Conservation (phyloP, 1,284 basidiomycete genomes). For the Neonothopanus nambi region DNA sequence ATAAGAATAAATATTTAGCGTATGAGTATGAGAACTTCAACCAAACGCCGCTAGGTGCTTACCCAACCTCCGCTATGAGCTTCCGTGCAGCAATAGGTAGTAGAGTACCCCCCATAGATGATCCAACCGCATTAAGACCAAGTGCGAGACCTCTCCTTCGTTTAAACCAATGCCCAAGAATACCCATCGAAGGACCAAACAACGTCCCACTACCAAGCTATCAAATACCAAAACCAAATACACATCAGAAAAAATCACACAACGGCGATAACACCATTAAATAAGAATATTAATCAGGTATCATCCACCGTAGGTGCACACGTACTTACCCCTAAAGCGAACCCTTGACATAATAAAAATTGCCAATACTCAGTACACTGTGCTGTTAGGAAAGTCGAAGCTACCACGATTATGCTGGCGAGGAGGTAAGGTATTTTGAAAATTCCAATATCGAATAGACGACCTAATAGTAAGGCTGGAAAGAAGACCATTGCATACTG, state of each 20-base stretch:
- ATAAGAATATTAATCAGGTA: background rate
- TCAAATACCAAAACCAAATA: background rate
- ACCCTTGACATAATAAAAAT: slow-evolving; percentile 47
- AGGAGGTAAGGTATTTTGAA: slow-evolving; percentile 40
- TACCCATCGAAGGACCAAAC: slow-evolving; percentile 32
- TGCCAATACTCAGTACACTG: slow-evolving; percentile 54
- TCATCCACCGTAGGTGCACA: too few relatives aligned
- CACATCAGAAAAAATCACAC: background rate
- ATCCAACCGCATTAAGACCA: slow-evolving; percentile 23
- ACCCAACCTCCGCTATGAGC: slow-evolving; percentile 40
- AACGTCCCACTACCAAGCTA: slow-evolving; percentile 14
- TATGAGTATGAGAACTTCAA: background rate
- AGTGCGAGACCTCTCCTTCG: slow-evolving; percentile 23
- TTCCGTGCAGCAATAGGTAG: slow-evolving; percentile 39
- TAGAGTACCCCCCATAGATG: slow-evolving; percentile 30
- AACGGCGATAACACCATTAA: too few relatives aligned
- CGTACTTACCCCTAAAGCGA: slow-evolving; percentile 41
- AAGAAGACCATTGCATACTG: slow-evolving; percentile 52
- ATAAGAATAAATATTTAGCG: background rate
- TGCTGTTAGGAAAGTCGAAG: slow-evolving; percentile 47
- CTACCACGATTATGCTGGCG: slow-evolving; percentile 41
- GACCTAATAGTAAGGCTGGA: slow-evolving; percentile 48
- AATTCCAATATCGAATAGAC: slow-evolving; percentile 54
- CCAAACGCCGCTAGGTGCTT: slow-evolving; percentile 20
- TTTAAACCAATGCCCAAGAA: slow-evolving; percentile 36